Evolutionary conservation across 305 asterid genomes (phyloP), one percentile per base, ranked within the genome.

Genomic region (Ilex paraguariensis): DNA sequence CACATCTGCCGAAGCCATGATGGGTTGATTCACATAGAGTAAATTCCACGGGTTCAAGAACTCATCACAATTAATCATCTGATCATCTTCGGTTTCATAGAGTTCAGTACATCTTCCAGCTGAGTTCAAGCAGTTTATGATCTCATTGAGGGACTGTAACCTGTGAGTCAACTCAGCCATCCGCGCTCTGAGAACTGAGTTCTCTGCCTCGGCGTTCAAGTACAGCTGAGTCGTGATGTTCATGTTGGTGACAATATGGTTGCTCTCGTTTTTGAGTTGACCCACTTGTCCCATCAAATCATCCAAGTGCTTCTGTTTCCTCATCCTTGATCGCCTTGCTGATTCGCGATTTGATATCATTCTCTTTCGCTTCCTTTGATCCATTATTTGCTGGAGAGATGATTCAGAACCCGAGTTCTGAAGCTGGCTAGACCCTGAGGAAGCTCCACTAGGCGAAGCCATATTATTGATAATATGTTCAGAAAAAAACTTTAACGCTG

Each of bases 311-410:
- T 82, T 70, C 82, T 84, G 96, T 64, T 86, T 88, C 79, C 66
- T 77, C 85, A 82, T 71, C 75, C 95, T 62, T 1, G 95, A 88
- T 15, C 96, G 67, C 21, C 84, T 30, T 13, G 95, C 95, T 0
- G 95, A 88, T 66, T 86, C 91, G 0, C 88, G 73, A 40, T 88
- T 88, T 9, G 95, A 88, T 51, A 79, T 56, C 88, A 82, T 88
- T 28, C 95, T 65, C 69, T 84, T 88, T 7, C 91, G 82, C 62
- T 88, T 88, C 63, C 82, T 70, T 15, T 61, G 57, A 10, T 81
- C 86, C 60, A 42, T 60, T 13, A 64, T 53, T 16, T 67, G 65
- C n/a, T 50, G 73, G 11, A 67, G 48, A 62, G 69, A 72, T 32
- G 63, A 73, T 15, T 63, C 78, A 2, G 75, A 57, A 40, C 64